Evolutionary conservation across 345 rosid species (phyloP).

Genomic region (Trapa incisa): DNA sequence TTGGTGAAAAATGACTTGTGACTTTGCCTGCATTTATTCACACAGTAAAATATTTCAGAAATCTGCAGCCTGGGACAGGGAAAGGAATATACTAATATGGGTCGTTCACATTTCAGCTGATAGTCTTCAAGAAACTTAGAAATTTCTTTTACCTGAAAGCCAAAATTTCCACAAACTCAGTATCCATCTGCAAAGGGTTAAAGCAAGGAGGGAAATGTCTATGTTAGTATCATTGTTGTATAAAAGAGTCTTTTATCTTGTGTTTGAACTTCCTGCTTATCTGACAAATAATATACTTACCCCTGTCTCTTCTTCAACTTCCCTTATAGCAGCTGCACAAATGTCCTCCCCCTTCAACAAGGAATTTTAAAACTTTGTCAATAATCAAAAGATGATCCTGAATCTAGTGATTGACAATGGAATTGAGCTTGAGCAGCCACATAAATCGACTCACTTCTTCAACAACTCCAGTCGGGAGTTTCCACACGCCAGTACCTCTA

Average conservation of each 20-base stretch:
- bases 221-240: neutral
- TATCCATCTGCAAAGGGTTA: constrained; percentile 20
- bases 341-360: constrained; percentile 64
- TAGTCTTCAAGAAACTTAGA: no score
- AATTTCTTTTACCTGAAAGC: constrained; percentile 26
- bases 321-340: constrained; percentile 44
- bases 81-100: neutral
- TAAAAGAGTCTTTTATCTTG: neutral
- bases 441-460: constrained; percentile 34
- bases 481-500: constrained; percentile 52
- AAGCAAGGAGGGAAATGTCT: neutral
- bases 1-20: constrained; percentile 25
- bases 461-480: constrained; percentile 70
- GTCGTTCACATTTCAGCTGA: neutral
- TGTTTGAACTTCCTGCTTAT: neutral
- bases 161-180: constrained; percentile 25
- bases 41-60: neutral
- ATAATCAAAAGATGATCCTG: neutral
- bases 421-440: neutral
- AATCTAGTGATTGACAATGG: neutral
- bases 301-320: constrained; percentile 80
- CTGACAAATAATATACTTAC: constrained; percentile 24
- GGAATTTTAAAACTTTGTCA: neutral
- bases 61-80: neutral
- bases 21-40: constrained; percentile 20